These are phyloP conservation scores for Clarireedia monteithiana DNA, from an alignment of 2,329 filamentous ascomycete genomes.

Conservation along the genomic window DNA sequence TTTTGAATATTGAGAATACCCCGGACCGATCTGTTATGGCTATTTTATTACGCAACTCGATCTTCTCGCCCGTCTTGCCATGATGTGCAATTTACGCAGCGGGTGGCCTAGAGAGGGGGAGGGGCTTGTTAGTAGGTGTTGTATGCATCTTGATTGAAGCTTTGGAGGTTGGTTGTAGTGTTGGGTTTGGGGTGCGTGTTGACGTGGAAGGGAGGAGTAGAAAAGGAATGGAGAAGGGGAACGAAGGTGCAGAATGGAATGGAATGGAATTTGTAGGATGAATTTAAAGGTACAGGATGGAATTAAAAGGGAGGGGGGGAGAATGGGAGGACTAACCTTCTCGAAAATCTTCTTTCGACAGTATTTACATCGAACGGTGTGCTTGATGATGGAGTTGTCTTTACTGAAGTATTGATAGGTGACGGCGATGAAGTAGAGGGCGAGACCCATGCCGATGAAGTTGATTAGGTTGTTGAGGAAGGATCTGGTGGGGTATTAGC, in stretches of 20 bases:
- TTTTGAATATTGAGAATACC: no score
- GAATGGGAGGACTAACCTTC: conserved; percentile 39
- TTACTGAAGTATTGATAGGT: conserved; percentile 50
- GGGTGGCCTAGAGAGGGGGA: conserved; percentile 30
- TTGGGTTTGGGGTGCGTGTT: no score
- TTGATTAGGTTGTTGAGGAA: conserved; percentile 59
- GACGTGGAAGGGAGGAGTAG: no score
- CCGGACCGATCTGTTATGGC: no score
- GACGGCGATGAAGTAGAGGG: conserved; percentile 56
- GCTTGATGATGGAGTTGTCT: conserved; percentile 61
- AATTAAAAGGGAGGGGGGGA: no score
- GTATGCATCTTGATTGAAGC: no score
- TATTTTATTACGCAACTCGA: background rate
- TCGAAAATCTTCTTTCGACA: conserved; percentile 56
- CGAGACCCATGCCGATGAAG: conserved; percentile 57
- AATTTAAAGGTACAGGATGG: no score
- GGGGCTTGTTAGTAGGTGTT: background rate
- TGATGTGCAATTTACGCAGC: conserved; percentile 49
- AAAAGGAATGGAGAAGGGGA: no score
- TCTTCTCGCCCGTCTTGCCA: conserved; percentile 41
- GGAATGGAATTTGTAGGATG: no score
- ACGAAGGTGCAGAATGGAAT: no score
- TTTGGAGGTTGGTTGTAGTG: no score
- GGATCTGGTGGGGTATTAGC: conserved; percentile 30
- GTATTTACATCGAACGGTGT: conserved; percentile 59